Conservation (phyloP, 2,329 filamentous ascomycete species). For the Gremmenia infestans region DNA sequence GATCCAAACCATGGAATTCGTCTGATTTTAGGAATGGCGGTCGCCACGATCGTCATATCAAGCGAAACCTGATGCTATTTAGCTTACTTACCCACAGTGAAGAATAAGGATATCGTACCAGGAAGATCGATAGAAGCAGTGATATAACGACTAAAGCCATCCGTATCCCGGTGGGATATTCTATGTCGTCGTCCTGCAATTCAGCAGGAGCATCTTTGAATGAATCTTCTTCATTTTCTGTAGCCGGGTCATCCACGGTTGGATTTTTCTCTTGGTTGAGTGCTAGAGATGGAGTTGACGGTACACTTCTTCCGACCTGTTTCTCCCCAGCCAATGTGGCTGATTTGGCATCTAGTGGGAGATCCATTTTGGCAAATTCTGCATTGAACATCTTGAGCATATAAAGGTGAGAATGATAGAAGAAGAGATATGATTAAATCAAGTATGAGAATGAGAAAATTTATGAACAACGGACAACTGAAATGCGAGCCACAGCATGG, state of each 20-base stretch:
- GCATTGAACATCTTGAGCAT: neutral
- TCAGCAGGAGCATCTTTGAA: slow-evolving; percentile 4
- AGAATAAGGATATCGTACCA: slow-evolving; percentile 25
- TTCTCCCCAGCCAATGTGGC: slow-evolving; percentile 19
- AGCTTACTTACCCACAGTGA: slow-evolving; percentile 1
- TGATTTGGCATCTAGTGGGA: slow-evolving; percentile 18
- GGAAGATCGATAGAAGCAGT: slow-evolving; percentile 43
- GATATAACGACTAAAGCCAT: slow-evolving; percentile 41
- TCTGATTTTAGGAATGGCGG: slow-evolving; percentile 50
- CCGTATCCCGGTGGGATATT: slow-evolving; percentile 27
- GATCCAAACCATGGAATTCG: slow-evolving; percentile 44
- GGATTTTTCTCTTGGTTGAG: slow-evolving; percentile 12
- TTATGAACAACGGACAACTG: no score
- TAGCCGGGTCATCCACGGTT: slow-evolving; percentile 7
- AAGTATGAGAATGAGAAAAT: no score
- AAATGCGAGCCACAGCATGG: no score
- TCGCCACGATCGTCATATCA: slow-evolving; percentile 50
- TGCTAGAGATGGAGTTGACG: slow-evolving; percentile 14
- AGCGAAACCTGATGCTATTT: slow-evolving; percentile 22
- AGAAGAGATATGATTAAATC: neutral
- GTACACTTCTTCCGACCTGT: slow-evolving; percentile 15
- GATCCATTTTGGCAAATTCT: neutral
- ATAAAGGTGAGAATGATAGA: neutral
- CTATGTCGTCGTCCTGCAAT: slow-evolving; percentile 12
- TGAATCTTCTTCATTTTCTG: slow-evolving; percentile 17